Conservation (phyloP, 495 filamentous ascomycete species). For the Podospora comata region DNA sequence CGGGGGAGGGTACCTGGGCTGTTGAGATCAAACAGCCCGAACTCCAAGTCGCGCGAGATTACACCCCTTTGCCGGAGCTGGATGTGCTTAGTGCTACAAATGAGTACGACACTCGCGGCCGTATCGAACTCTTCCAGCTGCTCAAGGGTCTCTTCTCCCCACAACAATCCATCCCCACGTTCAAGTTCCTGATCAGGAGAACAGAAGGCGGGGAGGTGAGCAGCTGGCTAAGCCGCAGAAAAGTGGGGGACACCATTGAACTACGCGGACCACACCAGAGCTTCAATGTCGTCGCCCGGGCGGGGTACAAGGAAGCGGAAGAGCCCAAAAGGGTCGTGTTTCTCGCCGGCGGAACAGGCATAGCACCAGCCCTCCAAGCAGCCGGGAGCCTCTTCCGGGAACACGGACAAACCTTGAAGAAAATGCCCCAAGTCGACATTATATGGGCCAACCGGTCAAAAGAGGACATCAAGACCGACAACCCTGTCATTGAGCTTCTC, state of each 20-base stretch:
- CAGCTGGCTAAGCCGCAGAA: background rate
- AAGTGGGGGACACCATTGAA: background rate
- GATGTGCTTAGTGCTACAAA: slow-evolving; percentile 15
- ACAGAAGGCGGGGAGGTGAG: background rate
- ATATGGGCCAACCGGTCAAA: slow-evolving; percentile 45
- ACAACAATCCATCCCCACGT: background rate
- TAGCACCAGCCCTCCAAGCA: slow-evolving; percentile 84
- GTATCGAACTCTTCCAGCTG: background rate
- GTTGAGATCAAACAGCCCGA: slow-evolving; percentile 93
- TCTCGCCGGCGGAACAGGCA: slow-evolving; percentile 89
- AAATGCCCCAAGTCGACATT: slow-evolving; percentile 46
- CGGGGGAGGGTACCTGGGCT: slow-evolving; percentile 64
- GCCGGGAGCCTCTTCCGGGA: slow-evolving; percentile 52
- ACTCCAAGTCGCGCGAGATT: slow-evolving; percentile 80
- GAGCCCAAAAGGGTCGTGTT: slow-evolving; percentile 55
- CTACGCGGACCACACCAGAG: background rate
- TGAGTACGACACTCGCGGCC: background rate
- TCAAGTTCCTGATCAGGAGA: background rate
- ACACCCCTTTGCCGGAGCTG: slow-evolving; percentile 76
- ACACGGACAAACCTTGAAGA: background rate
- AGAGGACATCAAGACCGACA: slow-evolving; percentile 31
- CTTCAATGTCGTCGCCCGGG: background rate
- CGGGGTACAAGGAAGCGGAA: slow-evolving; percentile 51
- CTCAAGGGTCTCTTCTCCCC: background rate
- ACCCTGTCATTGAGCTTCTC: slow-evolving; percentile 57